Evolutionary conservation across 2,329 filamentous ascomycete species (phyloP), one percentile per base, ranked within the genome.

Genomic region (Fusarium heterosporum): DNA sequence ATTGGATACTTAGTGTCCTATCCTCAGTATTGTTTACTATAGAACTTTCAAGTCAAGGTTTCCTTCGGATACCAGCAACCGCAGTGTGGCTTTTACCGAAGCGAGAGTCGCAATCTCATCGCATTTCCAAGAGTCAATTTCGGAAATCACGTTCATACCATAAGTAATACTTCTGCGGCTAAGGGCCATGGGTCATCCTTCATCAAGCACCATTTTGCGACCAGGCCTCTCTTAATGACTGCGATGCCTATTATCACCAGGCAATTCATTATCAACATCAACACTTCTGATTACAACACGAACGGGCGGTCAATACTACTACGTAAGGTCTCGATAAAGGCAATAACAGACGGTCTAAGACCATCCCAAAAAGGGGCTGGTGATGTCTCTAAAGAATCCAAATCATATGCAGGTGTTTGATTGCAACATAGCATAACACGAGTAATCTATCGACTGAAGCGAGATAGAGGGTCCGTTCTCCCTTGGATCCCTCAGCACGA

Each of bases 381-480:
- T 25, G 39, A 61, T 58, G 41, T 54, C 49, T 60, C 48, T 54
- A 17, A 41, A 39, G 41, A 45, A 45, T 53, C 38, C 46, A 61
- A 58, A 30, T 49, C 55, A 61, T 61, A 51, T 68, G 54, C 45
- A 39, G 43, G 42, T 57, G 56, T 69, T 73, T 72, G 50, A 73
- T 72, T 72, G 62, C 68, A 66, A 59, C 60, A 47, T 61, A 42
- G 56, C 51, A 66, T 59, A 63, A 61, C 55, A 55, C 61, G 55
- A 68, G 55, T 50, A 49, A 49, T 43, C 49, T 57, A 47, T 61
- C 36, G 58, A 58, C 42, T 56, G 54, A 66, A 52, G 53, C 58
- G 54, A 66, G 55, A 61, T 51, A 45, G 55, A 57, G 53, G 69
- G 63, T 58, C 63, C 42, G 66, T 69, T 62, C 68, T 53, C 64